Conservation (phyloP, 768 basidiomycete species). For the Trametes elegans region DNA sequence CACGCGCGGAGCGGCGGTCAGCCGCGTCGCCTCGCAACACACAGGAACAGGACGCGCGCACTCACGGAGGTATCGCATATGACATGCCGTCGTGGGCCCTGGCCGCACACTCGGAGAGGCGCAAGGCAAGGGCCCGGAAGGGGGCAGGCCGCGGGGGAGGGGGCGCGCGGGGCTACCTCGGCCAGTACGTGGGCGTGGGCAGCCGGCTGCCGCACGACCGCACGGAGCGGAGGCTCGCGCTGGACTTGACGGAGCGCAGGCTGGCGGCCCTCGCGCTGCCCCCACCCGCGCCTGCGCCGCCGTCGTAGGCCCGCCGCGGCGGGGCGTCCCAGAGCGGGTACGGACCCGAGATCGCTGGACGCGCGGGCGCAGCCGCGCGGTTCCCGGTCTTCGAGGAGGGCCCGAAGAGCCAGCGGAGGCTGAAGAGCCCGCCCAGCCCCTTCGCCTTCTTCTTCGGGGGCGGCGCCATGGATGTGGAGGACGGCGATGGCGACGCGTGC, state of each 20-base stretch:
- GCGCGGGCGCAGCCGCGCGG: slow-evolving; percentile 14
- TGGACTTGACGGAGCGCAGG: slow-evolving; percentile 29
- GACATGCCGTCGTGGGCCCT: too few relatives aligned
- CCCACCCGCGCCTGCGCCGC: slow-evolving; percentile 2
- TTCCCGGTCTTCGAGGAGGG: slow-evolving; percentile 11
- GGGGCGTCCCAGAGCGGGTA: slow-evolving; percentile 31
- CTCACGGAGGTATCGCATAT: slow-evolving; percentile 3
- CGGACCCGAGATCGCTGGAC: slow-evolving; percentile 34
- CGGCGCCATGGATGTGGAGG: slow-evolving; percentile 21
- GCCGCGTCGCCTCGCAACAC: too few relatives aligned
- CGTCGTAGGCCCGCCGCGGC: slow-evolving; percentile 12
- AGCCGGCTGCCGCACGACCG: slow-evolving; percentile 31
- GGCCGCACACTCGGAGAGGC: not conserved
- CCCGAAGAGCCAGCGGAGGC: slow-evolving; percentile 23
- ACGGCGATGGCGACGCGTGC: not conserved
- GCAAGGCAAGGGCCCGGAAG: slow-evolving; percentile 8
- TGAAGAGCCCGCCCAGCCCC: slow-evolving; percentile 18
- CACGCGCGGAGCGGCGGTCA: too few relatives aligned
- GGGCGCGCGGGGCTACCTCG: slow-evolving; percentile 13
- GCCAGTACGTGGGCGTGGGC: slow-evolving; percentile 22
- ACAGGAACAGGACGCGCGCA: not conserved
- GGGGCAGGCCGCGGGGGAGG: not conserved
- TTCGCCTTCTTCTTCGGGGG: slow-evolving; percentile 24
- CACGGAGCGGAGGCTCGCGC: slow-evolving; percentile 26
- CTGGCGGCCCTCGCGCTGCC: slow-evolving; percentile 22